Conservation (phyloP, 306 rosid genomes). For the Gillenia trifoliata region DNA sequence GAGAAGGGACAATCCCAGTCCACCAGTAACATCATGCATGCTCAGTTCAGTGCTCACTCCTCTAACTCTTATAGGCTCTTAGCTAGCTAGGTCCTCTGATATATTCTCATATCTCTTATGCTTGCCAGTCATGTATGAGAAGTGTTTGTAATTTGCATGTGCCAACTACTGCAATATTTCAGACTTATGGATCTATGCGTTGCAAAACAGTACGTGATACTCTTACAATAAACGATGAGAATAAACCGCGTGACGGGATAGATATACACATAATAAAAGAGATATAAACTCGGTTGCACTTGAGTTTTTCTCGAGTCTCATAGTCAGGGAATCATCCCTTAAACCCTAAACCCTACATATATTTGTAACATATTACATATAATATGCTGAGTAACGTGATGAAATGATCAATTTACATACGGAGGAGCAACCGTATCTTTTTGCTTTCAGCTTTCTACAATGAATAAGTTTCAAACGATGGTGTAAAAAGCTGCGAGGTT, state of each 20-base stretch:
- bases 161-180: not conserved
- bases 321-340: not conserved
- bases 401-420: slow-evolving; percentile 5
- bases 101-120: not conserved
- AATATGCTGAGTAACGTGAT: not conserved
- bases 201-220: not conserved
- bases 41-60: not conserved
- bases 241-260: not conserved
- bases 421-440: not conserved
- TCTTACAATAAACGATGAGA: not conserved
- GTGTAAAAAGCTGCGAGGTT: slow-evolving; percentile 2
- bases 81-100: not conserved
- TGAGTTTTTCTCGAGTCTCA: not conserved
- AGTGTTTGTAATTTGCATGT: not conserved
- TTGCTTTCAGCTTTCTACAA: not conserved
- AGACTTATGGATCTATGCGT: not conserved
- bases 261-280: no score
- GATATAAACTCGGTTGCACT: no score
- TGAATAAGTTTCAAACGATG: not conserved
- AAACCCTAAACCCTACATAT: not conserved
- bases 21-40: not conserved
- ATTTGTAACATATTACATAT: not conserved
- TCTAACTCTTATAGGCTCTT: not conserved
- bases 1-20: slow-evolving; percentile 12
- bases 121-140: not conserved